Evolutionary conservation across 2,329 filamentous ascomycete species (phyloP).

Genomic region (Ophiocordyceps australis): DNA sequence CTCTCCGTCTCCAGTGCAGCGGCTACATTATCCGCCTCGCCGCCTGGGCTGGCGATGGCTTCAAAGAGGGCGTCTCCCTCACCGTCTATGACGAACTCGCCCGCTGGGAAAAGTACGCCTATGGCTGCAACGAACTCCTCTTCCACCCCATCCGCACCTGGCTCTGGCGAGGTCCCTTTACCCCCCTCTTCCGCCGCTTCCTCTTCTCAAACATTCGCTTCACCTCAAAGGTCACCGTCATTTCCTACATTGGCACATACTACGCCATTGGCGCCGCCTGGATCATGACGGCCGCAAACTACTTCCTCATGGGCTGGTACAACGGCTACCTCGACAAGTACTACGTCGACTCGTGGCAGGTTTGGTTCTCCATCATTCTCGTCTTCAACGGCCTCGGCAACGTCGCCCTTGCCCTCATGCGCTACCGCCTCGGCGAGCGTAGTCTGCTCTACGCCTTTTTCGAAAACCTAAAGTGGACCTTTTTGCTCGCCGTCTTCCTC

Average conservation of each 20-base stretch:
- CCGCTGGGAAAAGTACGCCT: conserved; percentile 77
- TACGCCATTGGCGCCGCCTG: conserved; percentile 63
- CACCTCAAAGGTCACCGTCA: conserved; percentile 57
- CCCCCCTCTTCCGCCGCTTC: conserved; percentile 59
- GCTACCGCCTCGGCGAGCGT: conserved; percentile 51
- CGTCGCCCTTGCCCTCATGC: conserved; percentile 51
- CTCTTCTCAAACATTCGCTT: conserved; percentile 55
- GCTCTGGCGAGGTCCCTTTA: conserved; percentile 58
- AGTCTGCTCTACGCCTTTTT: conserved; percentile 35
- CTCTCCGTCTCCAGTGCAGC: conserved; percentile 52
- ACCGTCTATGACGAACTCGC: conserved; percentile 74
- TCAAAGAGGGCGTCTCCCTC: conserved; percentile 69
- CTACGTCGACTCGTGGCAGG: conserved; percentile 62
- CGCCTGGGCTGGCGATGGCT: conserved; percentile 57
- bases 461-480: conserved; percentile 57
- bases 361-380: conserved; percentile 66
- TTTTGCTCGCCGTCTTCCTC: conserved; percentile 62
- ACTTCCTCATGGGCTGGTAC: conserved; percentile 60
- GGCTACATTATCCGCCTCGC: conserved; percentile 59
- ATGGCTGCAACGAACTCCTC: conserved; percentile 66
- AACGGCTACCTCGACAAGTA: conserved; percentile 65
- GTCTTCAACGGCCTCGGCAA: conserved; percentile 65
- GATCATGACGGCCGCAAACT: conserved; percentile 56
- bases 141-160: conserved; percentile 64
- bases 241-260: conserved; percentile 66